Conservation (phyloP, 805 yeast genomes). For the Ogataea saltuana region DNA sequence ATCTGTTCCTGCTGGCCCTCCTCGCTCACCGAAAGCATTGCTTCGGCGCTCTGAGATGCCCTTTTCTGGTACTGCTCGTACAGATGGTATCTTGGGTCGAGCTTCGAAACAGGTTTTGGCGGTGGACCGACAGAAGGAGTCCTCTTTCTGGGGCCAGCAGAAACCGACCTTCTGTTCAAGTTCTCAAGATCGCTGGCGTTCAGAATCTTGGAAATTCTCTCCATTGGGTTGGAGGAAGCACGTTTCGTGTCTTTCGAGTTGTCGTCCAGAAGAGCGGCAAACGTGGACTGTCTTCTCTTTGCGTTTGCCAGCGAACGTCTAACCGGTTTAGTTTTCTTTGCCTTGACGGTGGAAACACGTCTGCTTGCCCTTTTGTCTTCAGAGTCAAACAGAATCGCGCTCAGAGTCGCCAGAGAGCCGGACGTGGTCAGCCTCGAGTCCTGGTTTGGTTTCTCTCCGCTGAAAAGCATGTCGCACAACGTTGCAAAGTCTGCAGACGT, state of each 20-base stretch:
- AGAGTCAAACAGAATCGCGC: conserved; percentile 43
- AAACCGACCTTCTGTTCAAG: conserved; percentile 47
- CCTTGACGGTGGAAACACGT: conserved; percentile 14
- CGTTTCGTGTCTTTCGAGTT: conserved; percentile 32
- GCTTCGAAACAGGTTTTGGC: conserved; percentile 55
- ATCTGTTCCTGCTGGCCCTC: conserved; percentile 31
- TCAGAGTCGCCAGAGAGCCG: conserved; percentile 52
- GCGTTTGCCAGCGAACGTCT: conserved; percentile 25
- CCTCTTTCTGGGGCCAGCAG: conserved; percentile 36
- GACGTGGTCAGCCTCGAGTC: conserved; percentile 26
- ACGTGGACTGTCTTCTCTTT: conserved; percentile 25
- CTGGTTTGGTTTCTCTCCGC: conserved; percentile 51
- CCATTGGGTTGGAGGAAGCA: conserved; percentile 34
- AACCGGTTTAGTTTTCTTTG: conserved; percentile 6
- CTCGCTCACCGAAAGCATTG: conserved; percentile 31
- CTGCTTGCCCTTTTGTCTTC: conserved; percentile 16
- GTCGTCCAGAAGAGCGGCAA: conserved; percentile 20
- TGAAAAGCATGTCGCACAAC: conserved; percentile 73
- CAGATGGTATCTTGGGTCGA: conserved; percentile 57
- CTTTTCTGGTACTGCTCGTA: conserved; percentile 47
- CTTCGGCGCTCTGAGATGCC: conserved; percentile 44
- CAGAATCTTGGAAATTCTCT: conserved; percentile 40
- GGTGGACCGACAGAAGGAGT: conserved; percentile 37
- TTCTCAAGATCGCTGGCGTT: conserved; percentile 47
- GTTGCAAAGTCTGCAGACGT: conserved; percentile 79